Conservation (phyloP, 2,329 filamentous ascomycete species). For the Fusarium pininemorale region DNA sequence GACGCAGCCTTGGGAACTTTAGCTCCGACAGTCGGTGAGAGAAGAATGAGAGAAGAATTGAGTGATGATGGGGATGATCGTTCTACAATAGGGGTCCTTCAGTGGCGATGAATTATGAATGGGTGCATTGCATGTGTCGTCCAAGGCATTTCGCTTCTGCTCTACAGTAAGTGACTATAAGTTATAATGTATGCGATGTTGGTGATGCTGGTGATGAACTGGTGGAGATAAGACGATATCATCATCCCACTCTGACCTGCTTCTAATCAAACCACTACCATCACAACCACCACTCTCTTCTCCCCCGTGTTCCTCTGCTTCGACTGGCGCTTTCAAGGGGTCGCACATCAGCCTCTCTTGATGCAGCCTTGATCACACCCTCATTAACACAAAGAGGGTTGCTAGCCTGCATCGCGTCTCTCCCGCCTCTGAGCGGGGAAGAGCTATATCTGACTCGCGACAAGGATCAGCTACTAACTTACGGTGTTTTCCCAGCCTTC, state of each 20-base stretch:
- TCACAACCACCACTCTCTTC: not conserved
- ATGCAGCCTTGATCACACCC: slow-evolving; percentile 21
- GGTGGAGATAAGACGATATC: slow-evolving; percentile 22
- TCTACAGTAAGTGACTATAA: not conserved
- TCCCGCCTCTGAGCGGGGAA: slow-evolving; percentile 14
- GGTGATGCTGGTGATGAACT: slow-evolving; percentile 8
- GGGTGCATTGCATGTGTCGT: not conserved
- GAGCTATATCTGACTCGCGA: slow-evolving; percentile 6
- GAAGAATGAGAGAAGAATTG: slow-evolving; percentile 1
- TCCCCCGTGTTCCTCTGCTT: slow-evolving; percentile 16
- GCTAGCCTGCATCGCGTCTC: slow-evolving; percentile 1
- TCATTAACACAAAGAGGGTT: not conserved
- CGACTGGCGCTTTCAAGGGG: not conserved
- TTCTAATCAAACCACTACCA: not conserved
- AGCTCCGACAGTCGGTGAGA: slow-evolving; percentile 39
- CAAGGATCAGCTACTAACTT: not conserved
- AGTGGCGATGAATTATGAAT: slow-evolving; percentile 13
- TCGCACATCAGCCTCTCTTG: slow-evolving; percentile 6
- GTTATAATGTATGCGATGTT: not conserved
- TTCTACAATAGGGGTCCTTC: slow-evolving; percentile 17
- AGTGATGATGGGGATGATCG: not conserved
- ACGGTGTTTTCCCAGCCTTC: not conserved
- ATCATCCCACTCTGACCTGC: slow-evolving; percentile 26
- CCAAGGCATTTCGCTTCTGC: not conserved
- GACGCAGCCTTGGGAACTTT: slow-evolving; percentile 30